Evolutionary conservation across 495 filamentous ascomycete genomes (phyloP), one percentile per base, ranked within the genome.

Genomic region (Amniculicola lignicola): DNA sequence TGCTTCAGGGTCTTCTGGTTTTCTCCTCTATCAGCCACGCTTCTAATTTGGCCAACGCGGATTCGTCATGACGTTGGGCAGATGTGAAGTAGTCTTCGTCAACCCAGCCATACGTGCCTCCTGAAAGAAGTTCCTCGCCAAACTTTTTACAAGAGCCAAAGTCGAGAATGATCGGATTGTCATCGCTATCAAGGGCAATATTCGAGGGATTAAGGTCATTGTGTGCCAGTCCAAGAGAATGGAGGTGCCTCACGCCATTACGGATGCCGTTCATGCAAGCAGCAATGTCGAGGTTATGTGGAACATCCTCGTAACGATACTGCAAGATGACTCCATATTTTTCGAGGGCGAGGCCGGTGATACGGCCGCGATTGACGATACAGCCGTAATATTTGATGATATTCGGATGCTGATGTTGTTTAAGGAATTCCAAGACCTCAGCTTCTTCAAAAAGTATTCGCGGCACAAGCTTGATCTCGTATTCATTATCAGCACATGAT

Each of bases 181-280:
- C 41, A 43, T 48, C 15, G 9, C 22, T 27, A 52, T 61, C 52
- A 31, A 64, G 25, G 10, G 21, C 25, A 50, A 61, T 42, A 41
- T 64, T 64, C 27, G 14, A 29, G 1, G 57, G 50, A 31, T 61
- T 64, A 24, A 64, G 39, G 38, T 64, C 57, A 50, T 64, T 64
- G 41, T 64, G 57, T 31, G 61, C 61, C 16, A 57, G 47, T 16
- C 61, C 57, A 18, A 61, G 41, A 11, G 51, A 52, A 47, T 64
- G 47, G 16, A 64, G 57, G 35, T 64, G 61, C 11, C 12, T 27
- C 2, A 64, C 54, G 4, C 38, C 57, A 2, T 24, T 31, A n/a
- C 48, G 47, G 4, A 59, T 59, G 15, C 44, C 48, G 25, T 38
- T 12, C 41, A 54, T 63, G 54, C 27, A 53, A 38, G 40, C 35